Evolutionary conservation across 2,329 filamentous ascomycete genomes (phyloP), one percentile per base, ranked within the genome.

Genomic region (Cytospora leucostoma): DNA sequence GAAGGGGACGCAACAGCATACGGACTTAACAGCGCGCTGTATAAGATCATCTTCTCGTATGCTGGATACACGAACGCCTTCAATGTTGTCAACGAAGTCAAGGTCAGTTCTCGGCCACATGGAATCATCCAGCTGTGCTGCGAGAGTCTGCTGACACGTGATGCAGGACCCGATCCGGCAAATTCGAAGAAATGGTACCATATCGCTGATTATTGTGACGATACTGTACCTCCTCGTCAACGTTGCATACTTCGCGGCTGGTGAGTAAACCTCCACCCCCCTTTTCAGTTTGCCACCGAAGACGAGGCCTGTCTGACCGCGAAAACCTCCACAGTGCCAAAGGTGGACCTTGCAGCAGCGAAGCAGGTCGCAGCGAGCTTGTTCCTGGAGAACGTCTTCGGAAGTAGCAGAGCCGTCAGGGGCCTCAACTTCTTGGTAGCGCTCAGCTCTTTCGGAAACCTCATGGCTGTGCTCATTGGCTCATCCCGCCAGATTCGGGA

Each of bases 321-420:
- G 2, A 5, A 44, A 12, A 51, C 8, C 7, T n/a, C 34, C 5
- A 13, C 17, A 61, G 80, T 85, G 0, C 78, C 82, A 1, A 84
- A 83, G 59, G 74, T 76, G 12, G 76, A 83, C n/a, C 80, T 88
- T 15, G 70, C 77, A 1, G 71, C 75, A 0, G 83, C 84, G 2
- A 79, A 78, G 37, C 78, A 83, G 67, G 80, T 83, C 3, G 80
- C 83, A 1, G 85, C 85, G 1, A 78, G 79, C 32, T 72, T 87
- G 1, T 86, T 88, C 73, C 88, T 89, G 70, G 74, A 78, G 8
- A 76, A 79, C 2, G 83, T 87, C 1, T 87, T 88, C 56, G 85
- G 85, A 2, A 71, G 71, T 11, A 74, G 75, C 21, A 71, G 74
- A 3, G 80, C 82, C 2, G 65, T 65, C 19, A 75, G 77, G 32